These are phyloP conservation scores for Astrephomene gubernaculifera DNA, from an alignment of 139 green algal species.

Conservation along the genomic window DNA sequence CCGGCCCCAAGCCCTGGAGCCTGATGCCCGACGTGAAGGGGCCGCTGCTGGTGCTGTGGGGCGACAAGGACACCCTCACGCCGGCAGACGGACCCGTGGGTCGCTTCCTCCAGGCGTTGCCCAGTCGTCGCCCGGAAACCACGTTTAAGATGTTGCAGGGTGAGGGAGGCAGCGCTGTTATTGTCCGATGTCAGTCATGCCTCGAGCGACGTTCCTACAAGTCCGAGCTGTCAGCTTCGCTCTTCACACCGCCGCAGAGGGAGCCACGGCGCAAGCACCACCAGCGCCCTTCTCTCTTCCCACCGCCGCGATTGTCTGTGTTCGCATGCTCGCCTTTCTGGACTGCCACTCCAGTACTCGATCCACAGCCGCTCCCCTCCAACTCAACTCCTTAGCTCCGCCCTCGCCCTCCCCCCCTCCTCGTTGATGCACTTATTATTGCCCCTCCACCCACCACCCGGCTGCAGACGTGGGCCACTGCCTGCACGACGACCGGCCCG, in stretches of 20 bases:
- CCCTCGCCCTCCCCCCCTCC: not conserved
- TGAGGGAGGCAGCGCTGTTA: slow-evolving; percentile 5
- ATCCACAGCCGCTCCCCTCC: no score
- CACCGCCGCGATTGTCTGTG: no score
- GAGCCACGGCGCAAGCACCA: no score
- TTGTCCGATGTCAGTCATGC: no score
- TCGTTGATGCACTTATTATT: not conserved
- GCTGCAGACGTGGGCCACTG: slow-evolving; percentile 78
- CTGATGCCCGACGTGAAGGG: slow-evolving; percentile 64
- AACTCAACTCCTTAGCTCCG: no score
- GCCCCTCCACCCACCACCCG: not conserved
- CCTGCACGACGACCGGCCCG: slow-evolving; percentile 79
- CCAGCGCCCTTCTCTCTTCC: no score
- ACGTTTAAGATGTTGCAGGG: slow-evolving; percentile 69
- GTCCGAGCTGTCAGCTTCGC: no score
- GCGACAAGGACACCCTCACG: slow-evolving; percentile 87
- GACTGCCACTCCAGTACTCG: no score
- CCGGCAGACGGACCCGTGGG: slow-evolving; percentile 90
- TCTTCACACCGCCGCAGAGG: no score
- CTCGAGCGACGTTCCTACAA: no score
- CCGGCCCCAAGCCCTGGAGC: slow-evolving; percentile 85
- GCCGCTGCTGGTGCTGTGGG: slow-evolving; percentile 92
- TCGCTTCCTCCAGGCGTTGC: slow-evolving; percentile 78
- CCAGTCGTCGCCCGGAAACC: slow-evolving; percentile 49
- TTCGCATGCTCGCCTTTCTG: no score